phyloP scores from a whole-genome alignment of 2,329 filamentous ascomycete genomes.

The Phialophora macrospora region DNA sequence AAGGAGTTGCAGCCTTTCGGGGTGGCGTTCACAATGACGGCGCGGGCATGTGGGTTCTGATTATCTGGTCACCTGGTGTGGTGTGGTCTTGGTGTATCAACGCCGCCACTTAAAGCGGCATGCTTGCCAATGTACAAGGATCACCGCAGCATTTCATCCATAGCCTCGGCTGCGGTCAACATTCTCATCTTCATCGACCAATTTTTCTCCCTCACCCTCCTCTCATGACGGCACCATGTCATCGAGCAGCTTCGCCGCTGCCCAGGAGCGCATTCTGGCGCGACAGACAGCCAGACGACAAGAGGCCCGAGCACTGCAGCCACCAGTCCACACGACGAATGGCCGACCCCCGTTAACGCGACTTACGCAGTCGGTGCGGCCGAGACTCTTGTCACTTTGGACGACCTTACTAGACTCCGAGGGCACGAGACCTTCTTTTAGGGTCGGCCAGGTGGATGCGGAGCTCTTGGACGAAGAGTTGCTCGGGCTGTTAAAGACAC shows the following conservation, averaged over 20 bases:
- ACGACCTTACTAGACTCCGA: constrained; percentile 73
- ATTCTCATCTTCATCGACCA: neutral
- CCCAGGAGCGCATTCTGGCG: constrained; percentile 82
- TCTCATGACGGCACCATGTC: constrained; percentile 51
- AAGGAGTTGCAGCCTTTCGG: constrained; percentile 17
- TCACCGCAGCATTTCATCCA: constrained; percentile 8
- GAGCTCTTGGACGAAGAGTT: constrained; percentile 94
- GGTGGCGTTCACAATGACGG: neutral
- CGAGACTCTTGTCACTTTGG: constrained; percentile 61
- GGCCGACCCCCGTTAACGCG: constrained; percentile 61
- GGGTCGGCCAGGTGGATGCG: constrained; percentile 94
- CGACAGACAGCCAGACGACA: constrained; percentile 77
- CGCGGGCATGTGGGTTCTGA: neutral
- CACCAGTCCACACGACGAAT: constrained; percentile 52
- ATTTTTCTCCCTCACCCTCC: neutral
- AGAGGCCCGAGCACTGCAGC: constrained; percentile 54
- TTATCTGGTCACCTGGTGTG: neutral
- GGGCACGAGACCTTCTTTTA: constrained; percentile 82
- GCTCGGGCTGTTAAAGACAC: constrained; percentile 78
- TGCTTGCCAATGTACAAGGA: too few species aligned
- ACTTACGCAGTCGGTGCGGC: constrained; percentile 66
- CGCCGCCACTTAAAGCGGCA: constrained; percentile 2
- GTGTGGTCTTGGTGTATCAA: neutral
- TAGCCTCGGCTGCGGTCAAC: constrained; percentile 12
- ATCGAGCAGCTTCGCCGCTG: constrained; percentile 77